A percentile compares a stretch with the other conserved stretches of the same genome.
These are phyloP conservation scores for Fraxinus angustifolia DNA, from an alignment of 305 asterid species.

Conservation along the genomic window DNA sequence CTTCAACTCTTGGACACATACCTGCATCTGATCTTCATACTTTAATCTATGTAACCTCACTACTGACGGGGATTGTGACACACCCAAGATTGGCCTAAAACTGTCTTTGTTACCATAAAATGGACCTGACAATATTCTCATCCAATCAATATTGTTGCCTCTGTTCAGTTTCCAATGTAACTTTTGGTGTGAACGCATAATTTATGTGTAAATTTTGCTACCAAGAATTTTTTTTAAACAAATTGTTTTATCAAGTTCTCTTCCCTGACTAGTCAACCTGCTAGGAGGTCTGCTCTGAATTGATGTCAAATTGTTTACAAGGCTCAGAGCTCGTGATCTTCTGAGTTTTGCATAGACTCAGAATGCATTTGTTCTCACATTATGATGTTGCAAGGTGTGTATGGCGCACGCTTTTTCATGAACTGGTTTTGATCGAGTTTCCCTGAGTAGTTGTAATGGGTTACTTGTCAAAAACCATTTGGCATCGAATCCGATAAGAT, in stretches of 20 bases:
- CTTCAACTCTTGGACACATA: background rate
- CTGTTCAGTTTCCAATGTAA: background rate
- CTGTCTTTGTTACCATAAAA: background rate
- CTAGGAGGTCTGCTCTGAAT: constrained; percentile 15
- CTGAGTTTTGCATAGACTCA: background rate
- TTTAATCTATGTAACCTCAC: background rate
- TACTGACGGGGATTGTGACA: background rate
- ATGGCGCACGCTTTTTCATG: background rate
- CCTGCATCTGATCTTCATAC: background rate
- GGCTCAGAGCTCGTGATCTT: background rate
- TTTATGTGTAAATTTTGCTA: background rate
- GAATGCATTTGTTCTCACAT: background rate
- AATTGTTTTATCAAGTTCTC: background rate
- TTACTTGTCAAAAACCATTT: background rate
- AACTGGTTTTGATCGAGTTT: background rate
- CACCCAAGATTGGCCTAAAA: background rate
- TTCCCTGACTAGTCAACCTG: background rate
- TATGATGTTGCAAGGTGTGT: background rate
- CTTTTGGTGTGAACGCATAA: background rate
- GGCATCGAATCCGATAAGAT: background rate
- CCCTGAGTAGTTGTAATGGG: background rate
- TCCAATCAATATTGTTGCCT: background rate
- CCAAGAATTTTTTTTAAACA: background rate
- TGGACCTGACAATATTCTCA: background rate
- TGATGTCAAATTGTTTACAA: background rate